These are phyloP conservation scores for Fusarium coicis DNA, from an alignment of 2,329 filamentous ascomycete species.

Conservation along the genomic window DNA sequence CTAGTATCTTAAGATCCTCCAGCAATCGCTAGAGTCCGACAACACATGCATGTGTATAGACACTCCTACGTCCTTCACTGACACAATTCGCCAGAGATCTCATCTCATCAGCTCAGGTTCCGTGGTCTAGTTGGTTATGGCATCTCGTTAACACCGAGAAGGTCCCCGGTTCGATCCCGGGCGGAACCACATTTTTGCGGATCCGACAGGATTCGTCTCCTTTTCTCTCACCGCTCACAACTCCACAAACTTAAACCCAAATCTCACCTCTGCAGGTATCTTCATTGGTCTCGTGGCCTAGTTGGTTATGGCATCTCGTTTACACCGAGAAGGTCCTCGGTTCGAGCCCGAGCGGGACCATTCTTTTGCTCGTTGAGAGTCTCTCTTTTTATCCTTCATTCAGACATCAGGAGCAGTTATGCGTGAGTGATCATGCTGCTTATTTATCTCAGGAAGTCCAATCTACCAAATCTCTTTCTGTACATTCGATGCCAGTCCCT, in stretches of 20 bases:
- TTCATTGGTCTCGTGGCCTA: conserved; percentile 35
- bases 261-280: rapidly evolving
- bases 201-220: rapidly evolving
- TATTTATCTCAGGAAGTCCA: not conserved
- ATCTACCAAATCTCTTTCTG: rapidly evolving
- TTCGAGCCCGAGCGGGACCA: conserved; percentile 42
- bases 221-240: not conserved
- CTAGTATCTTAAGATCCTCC: not conserved
- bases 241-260: not conserved
- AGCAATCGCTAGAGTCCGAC: too few species aligned
- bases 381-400: not conserved
- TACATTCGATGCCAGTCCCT: not conserved
- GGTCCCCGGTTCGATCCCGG: conserved; percentile 38
- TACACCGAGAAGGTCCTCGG: conserved; percentile 42
- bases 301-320: conserved; percentile 41
- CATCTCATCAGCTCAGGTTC: conserved; percentile 1
- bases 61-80: rapidly evolving
- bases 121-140: conserved; percentile 42
- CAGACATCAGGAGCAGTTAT: not conserved
- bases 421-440: not conserved
- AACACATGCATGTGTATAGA: not conserved
- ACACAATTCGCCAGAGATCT: not conserved
- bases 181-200: conserved; percentile 33
- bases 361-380: not conserved
- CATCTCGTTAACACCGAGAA: conserved; percentile 41